These are phyloP conservation scores for Botrytis byssoidea DNA, from an alignment of 2,329 filamentous ascomycete genomes.

Conservation along the genomic window DNA sequence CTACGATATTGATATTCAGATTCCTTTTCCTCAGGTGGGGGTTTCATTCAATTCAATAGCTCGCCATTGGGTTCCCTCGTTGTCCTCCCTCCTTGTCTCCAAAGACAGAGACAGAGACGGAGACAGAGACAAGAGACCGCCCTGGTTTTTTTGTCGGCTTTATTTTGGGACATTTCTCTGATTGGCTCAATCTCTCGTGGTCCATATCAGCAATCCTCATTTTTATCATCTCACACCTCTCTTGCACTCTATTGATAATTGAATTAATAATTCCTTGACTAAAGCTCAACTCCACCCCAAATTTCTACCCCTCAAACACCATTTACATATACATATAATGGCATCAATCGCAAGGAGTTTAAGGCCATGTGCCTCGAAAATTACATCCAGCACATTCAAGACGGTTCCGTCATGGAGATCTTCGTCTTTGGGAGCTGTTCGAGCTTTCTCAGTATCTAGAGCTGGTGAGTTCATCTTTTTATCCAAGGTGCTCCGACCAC, in stretches of 20 bases:
- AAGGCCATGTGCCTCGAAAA: constrained; percentile 40
- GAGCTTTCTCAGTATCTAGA: constrained; percentile 48
- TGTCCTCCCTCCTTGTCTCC: background rate
- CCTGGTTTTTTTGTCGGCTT: background rate
- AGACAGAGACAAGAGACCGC: background rate
- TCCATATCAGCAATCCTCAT: background rate
- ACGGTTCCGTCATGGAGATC: constrained; percentile 30
- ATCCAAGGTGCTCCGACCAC: background rate
- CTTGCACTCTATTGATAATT: no score
- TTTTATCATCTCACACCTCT: constrained; percentile 8
- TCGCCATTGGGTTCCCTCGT: background rate
- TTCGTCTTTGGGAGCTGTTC: constrained; percentile 40
- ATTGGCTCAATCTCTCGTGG: background rate
- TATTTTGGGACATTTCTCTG: background rate
- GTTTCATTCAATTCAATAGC: background rate
- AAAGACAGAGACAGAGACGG: background rate
- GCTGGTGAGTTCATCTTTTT: constrained; percentile 41
- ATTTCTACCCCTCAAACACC: constrained; percentile 8
- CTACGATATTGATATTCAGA: background rate
- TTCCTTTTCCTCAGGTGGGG: constrained; percentile 2
- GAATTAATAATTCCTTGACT: background rate
- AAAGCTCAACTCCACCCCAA: background rate
- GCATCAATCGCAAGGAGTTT: constrained; percentile 57
- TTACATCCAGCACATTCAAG: constrained; percentile 28
- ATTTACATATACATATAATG: constrained; percentile 43